phyloP scores from a whole-genome alignment of 805 yeast species.

The Wickerhamiella allomyrinae region DNA sequence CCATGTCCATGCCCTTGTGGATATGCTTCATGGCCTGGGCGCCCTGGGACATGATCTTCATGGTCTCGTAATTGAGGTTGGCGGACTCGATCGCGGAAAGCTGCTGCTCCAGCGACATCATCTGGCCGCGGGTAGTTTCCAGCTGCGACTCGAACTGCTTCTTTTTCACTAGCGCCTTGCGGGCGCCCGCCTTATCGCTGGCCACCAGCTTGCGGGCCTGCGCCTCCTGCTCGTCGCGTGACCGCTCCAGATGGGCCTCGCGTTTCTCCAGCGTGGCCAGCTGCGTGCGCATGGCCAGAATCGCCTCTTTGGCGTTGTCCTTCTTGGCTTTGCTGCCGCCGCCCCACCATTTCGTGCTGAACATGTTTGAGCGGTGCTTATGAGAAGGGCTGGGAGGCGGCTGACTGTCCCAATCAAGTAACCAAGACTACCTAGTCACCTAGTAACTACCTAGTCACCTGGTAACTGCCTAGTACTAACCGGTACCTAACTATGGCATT shows the following conservation, averaged over 20 bases:
- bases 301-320: conserved; percentile 86
- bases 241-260: conserved; percentile 64
- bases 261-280: conserved; percentile 77
- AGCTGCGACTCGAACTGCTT: conserved; percentile 67
- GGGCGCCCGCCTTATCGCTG: conserved; percentile 62
- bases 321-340: conserved; percentile 45
- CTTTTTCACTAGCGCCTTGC: conserved; percentile 77
- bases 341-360: conserved; percentile 30
- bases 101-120: conserved; percentile 82
- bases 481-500: background rate
- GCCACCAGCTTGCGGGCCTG: conserved; percentile 66
- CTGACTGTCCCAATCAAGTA: too few species aligned
- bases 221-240: conserved; percentile 66
- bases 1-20: conserved; percentile 88
- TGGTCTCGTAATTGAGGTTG: conserved; percentile 89
- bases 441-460: too few species aligned
- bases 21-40: conserved; percentile 93
- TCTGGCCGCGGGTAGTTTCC: conserved; percentile 69
- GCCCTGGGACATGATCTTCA: conserved; percentile 98
- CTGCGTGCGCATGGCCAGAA: conserved; percentile 77
- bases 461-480: background rate
- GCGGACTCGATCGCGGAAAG: conserved; percentile 85
- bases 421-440: too few species aligned
- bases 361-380: conserved; percentile 1
- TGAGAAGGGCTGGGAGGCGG: background rate